Base-by-base conservation (phyloP, 192 early-diverging fungal species). In the Backusella tuberculispora region DNA sequence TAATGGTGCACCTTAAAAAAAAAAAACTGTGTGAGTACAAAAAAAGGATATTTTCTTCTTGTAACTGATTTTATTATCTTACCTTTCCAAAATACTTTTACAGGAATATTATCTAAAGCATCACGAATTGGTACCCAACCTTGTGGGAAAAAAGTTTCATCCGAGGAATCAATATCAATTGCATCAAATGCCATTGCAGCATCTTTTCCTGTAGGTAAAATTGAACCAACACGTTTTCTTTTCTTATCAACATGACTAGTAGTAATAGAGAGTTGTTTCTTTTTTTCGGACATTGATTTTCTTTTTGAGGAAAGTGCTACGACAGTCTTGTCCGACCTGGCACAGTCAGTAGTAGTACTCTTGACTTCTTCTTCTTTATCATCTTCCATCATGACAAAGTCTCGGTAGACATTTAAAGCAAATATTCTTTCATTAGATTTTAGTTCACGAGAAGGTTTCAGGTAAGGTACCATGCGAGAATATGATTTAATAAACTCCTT, bases 1-100 rank as follows among this genome's bases (percentile, higher is more conserved):
- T 12, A 85, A 73, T 44, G 83, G 83, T 42, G 80, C 74, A 64
- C 85, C 85, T 86, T 48, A 63, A 42, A 60, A 63, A 45, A 21
- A 69, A 44, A 44, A 67, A 48, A 3, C 21, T 43, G 24, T 21
- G 14, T 21, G 6, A 9, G 29, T 17, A 63, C 60, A 63, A 63
- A n/a, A 48, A 47, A 48, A 48, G 19, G 19, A 48, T n/a, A n/a
- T n/a, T 21, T 69, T 69, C 34, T 43, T 69, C 14, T 72, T 10
- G 8, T 34, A 2, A 5, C 38, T 47, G 14, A 53, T 53, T 71
- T 29, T 50, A 24, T 13, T 47, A n/a, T 43, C 60, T 67, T 73
- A 78, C 76, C 76, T 73, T 78, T 78, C 76, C 76, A 78, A 37
- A 29, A 50, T 6, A 78, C 72, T 38, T 78, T 78, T 26, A 78